These are phyloP conservation scores for Phellopilus nigrolimitatus DNA, from an alignment of 1,284 basidiomycete species.

Conservation along the genomic window DNA sequence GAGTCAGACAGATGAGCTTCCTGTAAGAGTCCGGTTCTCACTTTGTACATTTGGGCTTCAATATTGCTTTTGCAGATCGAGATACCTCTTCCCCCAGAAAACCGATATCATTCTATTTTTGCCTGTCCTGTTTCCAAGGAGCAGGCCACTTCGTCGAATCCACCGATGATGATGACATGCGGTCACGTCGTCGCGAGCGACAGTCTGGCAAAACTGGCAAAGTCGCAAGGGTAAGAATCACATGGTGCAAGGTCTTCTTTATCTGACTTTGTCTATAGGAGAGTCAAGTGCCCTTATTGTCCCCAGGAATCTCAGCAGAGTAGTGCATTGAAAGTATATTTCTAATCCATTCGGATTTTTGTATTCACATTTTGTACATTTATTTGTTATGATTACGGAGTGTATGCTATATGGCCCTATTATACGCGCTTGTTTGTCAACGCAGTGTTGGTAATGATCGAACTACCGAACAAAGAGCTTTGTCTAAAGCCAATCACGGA, in stretches of 20 bases:
- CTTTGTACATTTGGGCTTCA: not conserved
- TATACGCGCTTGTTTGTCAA: not conserved
- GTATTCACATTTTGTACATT: not conserved
- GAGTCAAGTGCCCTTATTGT: conserved; percentile 88
- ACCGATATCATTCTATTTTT: conserved; percentile 95
- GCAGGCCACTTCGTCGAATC: conserved; percentile 88
- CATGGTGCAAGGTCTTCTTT: conserved; percentile 2
- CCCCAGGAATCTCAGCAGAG: conserved; percentile 65
- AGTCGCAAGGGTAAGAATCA: conserved; percentile 71
- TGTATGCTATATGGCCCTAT: not conserved
- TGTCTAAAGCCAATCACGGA: too few relatives aligned
- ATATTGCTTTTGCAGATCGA: conserved; percentile 65
- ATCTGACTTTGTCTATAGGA: conserved; percentile 37
- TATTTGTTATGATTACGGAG: too few relatives aligned
- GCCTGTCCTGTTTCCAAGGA: conserved; percentile 98
- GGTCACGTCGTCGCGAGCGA: conserved; percentile 93
- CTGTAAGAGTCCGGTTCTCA: conserved; percentile 52
- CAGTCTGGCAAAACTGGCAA: conserved; percentile 80
- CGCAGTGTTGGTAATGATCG: too few relatives aligned
- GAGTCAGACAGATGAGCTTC: conserved; percentile 86
- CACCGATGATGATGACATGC: conserved; percentile 96
- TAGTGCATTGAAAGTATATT: conserved; percentile 65
- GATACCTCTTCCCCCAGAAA: conserved; percentile 80
- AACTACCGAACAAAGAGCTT: too few relatives aligned
- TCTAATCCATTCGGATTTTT: conserved; percentile 39